Base-by-base conservation (phyloP, 805 yeast genomes). In the Candida saitoana region DNA sequence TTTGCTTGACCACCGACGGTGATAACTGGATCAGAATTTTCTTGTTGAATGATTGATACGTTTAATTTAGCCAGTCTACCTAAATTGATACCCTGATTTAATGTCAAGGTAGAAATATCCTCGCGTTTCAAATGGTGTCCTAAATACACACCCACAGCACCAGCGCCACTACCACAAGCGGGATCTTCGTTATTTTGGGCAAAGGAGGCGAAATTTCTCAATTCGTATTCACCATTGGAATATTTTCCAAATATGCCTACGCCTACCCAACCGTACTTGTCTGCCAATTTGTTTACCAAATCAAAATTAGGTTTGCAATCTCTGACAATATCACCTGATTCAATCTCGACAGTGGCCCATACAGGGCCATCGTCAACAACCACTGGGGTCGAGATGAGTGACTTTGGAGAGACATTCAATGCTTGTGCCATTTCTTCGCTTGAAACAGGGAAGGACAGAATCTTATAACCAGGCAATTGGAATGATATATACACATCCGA, bases 91-190 rank as follows among this genome's bases (percentile, higher is more conserved):
- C 76, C 76, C 49, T 71, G 75, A 14, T 57, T 55, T 32, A 69
- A 55, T 7, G 37, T 24, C 16, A 67, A 60, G 11, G 59, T 59
- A 2, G 69, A 61, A n/a, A 18, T 25, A 19, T 35, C 34, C 8
- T 15, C n/a, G 15, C 38, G 12, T 14, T 40, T 38, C 19, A 36
- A 41, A 15, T 25, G 34, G n/a, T 46, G 49, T 5, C 49, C 46
- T 27, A 57, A 49, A 38, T 45, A 55, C 5, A 56, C 59, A 1
- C 59, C 65, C 11, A 57, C 45, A 11, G 64, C 63, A 1, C 59
- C 65, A 16, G 63, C 54, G 9, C 80, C 80, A 45, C 73, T 64
- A 2, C 81, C 81, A 54, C 80, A 76, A 7, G 73, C 80, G 1
- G 80, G 79, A 51, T 76, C 81, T 44, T 76, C 81, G n/a, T 46